Evolutionary conservation across 768 basidiomycete genomes (phyloP), one percentile per base, ranked within the genome.

Genomic region (Termitomyces sp.): DNA sequence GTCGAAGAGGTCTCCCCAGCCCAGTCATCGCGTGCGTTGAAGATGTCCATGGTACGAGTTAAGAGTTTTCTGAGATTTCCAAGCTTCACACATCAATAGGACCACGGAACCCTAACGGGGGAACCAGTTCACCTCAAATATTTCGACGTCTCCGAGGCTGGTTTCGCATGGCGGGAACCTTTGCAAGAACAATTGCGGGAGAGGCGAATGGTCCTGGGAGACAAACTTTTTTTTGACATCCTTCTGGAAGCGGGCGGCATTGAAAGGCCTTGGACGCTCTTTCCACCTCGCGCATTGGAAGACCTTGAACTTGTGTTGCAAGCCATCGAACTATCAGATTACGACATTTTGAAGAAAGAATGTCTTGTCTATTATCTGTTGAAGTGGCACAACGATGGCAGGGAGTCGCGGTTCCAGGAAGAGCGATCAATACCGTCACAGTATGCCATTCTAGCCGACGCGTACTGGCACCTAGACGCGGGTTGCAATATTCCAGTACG

Each of bases 401-500:
- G 78, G 67, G 74, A 88, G 77, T 66, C 76, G 60, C 64, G 69
- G 59, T 75, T 90, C 74, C 71, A 73, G 66, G 53, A 74, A 69
- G 69, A 82, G 68, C 72, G 79, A 29, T 83, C 79, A 63, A 86
- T 94, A 59, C 84, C 88, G 4, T 86, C 89, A 3, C 91, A 92
- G 63, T 92, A 92, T 64, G 76, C 79, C 7, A 73, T 79, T 4
- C 78, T 93, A 47, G 82, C 88, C n/a, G 87, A 90, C 72, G 91
- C 92, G 65, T 93, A 93, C 72, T 94, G 88, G 87, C 73, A 83
- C 68, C 72, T 94, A 58, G 92, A 94, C 71, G 78, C 82, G 2
- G 88, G 87, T 12, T 74, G 78, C n/a, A 74, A 84, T 44, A 68
- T 88, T 51, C 68, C 79, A 47, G 90, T 92, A 69, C 61, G 87